These are phyloP conservation scores for Solanum appendiculatum DNA, from an alignment of 257 asterid genomes.

Conservation along the genomic window DNA sequence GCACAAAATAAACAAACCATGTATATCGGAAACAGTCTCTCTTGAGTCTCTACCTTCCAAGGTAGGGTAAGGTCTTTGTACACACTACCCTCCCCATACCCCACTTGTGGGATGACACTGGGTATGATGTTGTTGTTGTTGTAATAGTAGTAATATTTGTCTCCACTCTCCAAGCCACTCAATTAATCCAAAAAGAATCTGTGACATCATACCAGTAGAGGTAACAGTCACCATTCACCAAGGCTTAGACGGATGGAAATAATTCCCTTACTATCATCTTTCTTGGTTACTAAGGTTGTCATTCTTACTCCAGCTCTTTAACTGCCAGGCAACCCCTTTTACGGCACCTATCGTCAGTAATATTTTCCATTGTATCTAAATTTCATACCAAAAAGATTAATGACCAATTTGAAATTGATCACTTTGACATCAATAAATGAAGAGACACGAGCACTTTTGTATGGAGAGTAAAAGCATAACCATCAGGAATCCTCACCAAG, in stretches of 20 bases:
- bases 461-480: background rate
- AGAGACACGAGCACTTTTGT: background rate
- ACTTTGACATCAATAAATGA: background rate
- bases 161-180: background rate
- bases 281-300: background rate
- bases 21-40: background rate
- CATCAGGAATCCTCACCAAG: background rate
- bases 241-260: background rate
- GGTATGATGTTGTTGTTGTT: background rate
- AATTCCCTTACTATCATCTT: background rate
- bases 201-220: background rate
- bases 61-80: background rate
- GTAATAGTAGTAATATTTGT: background rate
- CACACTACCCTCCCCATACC: background rate
- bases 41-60: background rate
- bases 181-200: background rate
- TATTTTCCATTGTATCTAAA: background rate
- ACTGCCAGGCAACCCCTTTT: background rate
- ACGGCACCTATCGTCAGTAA: background rate
- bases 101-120: background rate
- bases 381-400: background rate
- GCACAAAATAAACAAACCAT: background rate
- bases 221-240: background rate
- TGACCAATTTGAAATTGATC: background rate
- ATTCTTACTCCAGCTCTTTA: background rate